Base-by-base conservation (phyloP, 2,329 filamentous ascomycete genomes). In the Aureobasidium sp. region DNA sequence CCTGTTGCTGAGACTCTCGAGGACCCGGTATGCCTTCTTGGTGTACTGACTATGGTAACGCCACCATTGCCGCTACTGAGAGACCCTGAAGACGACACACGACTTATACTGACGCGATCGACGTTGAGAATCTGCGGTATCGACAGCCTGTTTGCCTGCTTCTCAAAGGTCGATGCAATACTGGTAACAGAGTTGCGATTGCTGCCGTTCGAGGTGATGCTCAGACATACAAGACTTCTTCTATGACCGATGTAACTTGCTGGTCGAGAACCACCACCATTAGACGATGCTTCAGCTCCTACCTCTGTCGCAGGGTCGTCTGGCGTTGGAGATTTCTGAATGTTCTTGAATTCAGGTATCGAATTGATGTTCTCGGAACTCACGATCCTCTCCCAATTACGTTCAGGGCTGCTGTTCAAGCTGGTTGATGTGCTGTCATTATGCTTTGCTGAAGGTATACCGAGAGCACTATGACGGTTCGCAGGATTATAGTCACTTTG, bases 1-100 rank as follows among this genome's bases (percentile, higher is more conserved):
- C 76, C 76, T 35, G 67, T 69, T 0, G 69, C 67, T 21, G 72
- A 74, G 0, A 77, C 74, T 11, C 67, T 67, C 3, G 70, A 69
- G 4, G 35, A 51, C 19, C 35, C 49, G 13, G 57, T 40, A 21
- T 47, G 64, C 2, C 70, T 69, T 33, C 67, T 68, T 15, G 75
- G 74, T 3, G 74, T 77, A 5, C 60, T 68, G 25, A 70, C 63
- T 43, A 67, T 70, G 38, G 69, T 68, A 2, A 70, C 62, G 5
- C 65, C 63, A 8, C 65, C 59, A 11, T 65, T 66, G 29, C 65
- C 69, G 4, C 61, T 57, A 9, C 61, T 57, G 15, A 69, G 54
- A 3, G 69, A 66, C 61, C 64, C 62, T 61, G 68, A 45, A 2
- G 73, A 74, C 0, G 71, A 69, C 2, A 73, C 65, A 31, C 70